Evolutionary conservation across 225 moss, liverwort and hornwort genomes (phyloP), one percentile per base, ranked within the genome.

Genomic region (Climacium dendroides): DNA sequence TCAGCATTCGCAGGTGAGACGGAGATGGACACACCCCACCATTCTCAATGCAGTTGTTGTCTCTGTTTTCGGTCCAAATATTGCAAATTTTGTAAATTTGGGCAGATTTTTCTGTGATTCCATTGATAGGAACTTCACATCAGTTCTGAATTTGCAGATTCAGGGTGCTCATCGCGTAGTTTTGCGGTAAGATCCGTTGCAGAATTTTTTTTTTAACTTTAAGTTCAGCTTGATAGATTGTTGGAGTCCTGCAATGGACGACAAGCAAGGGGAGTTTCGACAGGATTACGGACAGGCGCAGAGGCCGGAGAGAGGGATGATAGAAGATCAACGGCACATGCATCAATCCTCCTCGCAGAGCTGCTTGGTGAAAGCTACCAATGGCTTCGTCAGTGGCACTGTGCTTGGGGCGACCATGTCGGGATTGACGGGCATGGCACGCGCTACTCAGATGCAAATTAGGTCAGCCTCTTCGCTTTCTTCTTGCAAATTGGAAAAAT

Each of bases 381-480:
- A 83, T 77, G 93, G 91, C 48, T 93, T 93, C 64, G 85, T 93
- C 70, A 93, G 90, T 85, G 93, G 93, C 45, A 87, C 90, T 24
- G 85, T 93, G 23, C 87, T 93, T 45, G 93, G 93, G 62, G 93
- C 90, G n/a, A 93, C 91, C 32, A 90, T 91, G 91, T 89, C 93
- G 80, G 93, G 91, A 45, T 87, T 93, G 91, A 83, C 87, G 53
- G 91, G 89, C 80, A 89, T 93, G 90, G 93, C 91, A 47, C 93
- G 90, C 39, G 91, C 89, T 43, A 69, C 90, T 76, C 93, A 91
- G 78, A 76, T 91, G 87, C 91, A 93, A 86, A 90, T 93, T 70
- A 87, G 93, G 93, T 93, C 74, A 89, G 89, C 29, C 11, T 61
- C 45, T n/a, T 39, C 28, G 74, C 83, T 66, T 45, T 52, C 5